Evolutionary conservation across 148 eudicot species (phyloP), one percentile per base, ranked within the genome.

Genomic region (Fagopyrum esculentum): DNA sequence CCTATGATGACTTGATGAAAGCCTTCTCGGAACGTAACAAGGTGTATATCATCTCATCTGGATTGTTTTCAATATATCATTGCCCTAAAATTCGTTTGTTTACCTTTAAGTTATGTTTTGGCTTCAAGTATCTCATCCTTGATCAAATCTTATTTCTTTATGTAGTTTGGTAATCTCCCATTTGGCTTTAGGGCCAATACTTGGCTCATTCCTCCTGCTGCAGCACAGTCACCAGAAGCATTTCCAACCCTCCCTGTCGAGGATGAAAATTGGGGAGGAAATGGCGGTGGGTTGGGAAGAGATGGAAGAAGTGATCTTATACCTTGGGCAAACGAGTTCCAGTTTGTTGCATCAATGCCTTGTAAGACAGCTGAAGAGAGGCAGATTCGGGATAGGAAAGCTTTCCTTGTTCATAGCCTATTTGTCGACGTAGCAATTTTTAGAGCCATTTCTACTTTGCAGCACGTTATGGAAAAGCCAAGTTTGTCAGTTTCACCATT

Each of bases 101-200:
- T 52, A 52, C 17, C 57, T 52, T 35, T 15, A 15, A 12, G 29
- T 57, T 57, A 57, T 35, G 46, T 35, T 43, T 83, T 72, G 79
- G 74, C 13, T 11, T 68, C 46, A 5, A 10, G 6, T 75, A 48
- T 75, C 46, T 69, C 68, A 72, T 64, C 46, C 47, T 5, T 35
- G 70, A 35, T 45, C 47, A 54, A 26, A 68, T 9, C 61, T 71
- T 64, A 11, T 50, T 73, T 79, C 76, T 59, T 45, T 46, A 56
- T 86, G 85, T 88, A 96, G 99, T 96, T 96, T 85, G 99, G 99
- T 6, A 96, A 96, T 86, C 91, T 96, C 30, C 99, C 99, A 3
- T 96, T 80, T 81, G 99, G 99, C 59, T 96, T 92, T 86, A 84
- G 97, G 87, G 95, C 99, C 83, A 96, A 96, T 85, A 92, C 99